Conservation (phyloP, 1,139 yeast species). For the Hemisphaericaspora xylanilytica region DNA sequence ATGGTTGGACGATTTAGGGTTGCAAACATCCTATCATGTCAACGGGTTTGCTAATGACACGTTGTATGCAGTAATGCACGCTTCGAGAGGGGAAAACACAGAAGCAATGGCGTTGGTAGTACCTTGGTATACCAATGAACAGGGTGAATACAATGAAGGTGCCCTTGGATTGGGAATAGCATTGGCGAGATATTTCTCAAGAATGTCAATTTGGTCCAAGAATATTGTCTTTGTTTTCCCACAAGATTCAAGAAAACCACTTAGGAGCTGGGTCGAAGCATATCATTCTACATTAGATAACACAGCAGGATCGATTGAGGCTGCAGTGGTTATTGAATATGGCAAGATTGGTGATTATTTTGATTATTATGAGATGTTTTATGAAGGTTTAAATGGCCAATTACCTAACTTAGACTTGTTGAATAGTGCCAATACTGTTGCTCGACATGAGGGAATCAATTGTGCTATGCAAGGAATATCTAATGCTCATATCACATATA, state of each 20-base stretch:
- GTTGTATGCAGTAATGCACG: constrained; percentile 81
- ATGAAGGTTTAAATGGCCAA: constrained; percentile 93
- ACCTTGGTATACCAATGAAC: constrained; percentile 65
- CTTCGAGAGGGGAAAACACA: constrained; percentile 94
- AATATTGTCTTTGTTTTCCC: constrained; percentile 87
- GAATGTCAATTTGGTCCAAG: constrained; percentile 94
- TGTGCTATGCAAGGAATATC: constrained; percentile 65
- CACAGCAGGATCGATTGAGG: constrained; percentile 95
- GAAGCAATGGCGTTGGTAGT: constrained; percentile 91
- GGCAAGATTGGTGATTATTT: constrained; percentile 65
- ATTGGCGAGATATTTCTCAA: constrained; percentile 72
- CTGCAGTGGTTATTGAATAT: constrained; percentile 84
- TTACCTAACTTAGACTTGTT: constrained; percentile 88
- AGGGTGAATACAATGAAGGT: constrained; percentile 66
- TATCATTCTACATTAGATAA: constrained; percentile 82
- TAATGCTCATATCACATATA: constrained; percentile 46
- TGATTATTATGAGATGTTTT: constrained; percentile 70
- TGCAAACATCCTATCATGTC: constrained; percentile 54
- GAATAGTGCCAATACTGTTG: constrained; percentile 71
- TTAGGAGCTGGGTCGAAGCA: constrained; percentile 90
- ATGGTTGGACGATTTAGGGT: constrained; percentile 75
- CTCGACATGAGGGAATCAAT: constrained; percentile 71
- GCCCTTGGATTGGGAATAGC: constrained; percentile 75
- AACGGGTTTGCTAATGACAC: constrained; percentile 40
- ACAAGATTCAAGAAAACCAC: constrained; percentile 62